Evolutionary conservation across 345 rosid species (phyloP).

Genomic region (Psidium friedrichsthalianum): DNA sequence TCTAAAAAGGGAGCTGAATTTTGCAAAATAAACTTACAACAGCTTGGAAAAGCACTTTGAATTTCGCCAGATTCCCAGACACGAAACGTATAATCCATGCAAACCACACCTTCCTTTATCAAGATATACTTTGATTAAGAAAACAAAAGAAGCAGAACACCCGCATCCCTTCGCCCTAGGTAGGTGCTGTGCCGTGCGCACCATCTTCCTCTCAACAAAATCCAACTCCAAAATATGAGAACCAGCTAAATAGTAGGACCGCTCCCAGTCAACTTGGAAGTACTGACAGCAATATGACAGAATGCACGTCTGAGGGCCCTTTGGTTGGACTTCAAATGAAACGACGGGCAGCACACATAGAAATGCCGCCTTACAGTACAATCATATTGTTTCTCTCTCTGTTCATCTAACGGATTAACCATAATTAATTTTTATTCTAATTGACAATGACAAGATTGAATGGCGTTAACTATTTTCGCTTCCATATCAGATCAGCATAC

Average conservation of each 20-base stretch:
- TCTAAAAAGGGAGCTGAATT: neutral
- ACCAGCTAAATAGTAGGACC: neutral
- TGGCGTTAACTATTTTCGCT: neutral
- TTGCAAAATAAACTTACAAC: neutral
- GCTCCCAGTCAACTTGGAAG: neutral
- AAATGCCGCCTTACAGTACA: neutral
- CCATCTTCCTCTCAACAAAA: neutral
- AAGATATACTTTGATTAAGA: neutral
- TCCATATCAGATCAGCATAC: slow-evolving; percentile 7
- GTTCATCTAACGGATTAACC: neutral
- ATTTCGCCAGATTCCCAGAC: neutral
- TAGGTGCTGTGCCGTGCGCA: neutral
- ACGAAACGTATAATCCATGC: neutral
- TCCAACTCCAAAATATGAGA: neutral
- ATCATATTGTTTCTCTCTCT: neutral
- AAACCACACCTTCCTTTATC: neutral
- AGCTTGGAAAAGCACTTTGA: neutral
- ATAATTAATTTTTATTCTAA: neutral
- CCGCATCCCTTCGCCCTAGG: neutral
- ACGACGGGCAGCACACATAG: neutral
- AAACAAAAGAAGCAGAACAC: neutral
- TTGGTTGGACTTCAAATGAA: neutral
- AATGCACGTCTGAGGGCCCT: neutral
- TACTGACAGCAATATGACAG: neutral
- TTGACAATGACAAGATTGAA: neutral